Evolutionary conservation across 805 yeast species (phyloP).

Genomic region (Yarrowia bubula): DNA sequence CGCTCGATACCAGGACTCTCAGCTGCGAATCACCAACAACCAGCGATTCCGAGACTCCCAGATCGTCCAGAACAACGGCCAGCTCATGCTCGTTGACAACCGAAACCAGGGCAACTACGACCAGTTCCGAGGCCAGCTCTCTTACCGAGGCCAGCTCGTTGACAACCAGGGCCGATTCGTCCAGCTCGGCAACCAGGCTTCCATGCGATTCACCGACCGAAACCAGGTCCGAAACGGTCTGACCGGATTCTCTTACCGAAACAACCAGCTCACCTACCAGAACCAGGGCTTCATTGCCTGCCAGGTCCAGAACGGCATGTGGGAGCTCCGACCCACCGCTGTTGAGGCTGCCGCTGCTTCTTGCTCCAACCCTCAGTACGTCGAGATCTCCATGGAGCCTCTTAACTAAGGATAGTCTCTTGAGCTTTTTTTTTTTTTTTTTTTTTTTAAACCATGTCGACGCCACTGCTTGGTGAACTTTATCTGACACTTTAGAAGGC

Average conservation of each 20-base stretch:
- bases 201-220: conserved; percentile 21
- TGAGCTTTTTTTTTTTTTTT: conserved; percentile 2
- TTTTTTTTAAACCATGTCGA: too few relatives aligned
- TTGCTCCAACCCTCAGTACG: conserved; percentile 18
- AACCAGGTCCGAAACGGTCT: conserved; percentile 25
- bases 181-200: conserved; percentile 24
- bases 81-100: conserved; percentile 6
- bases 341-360: conserved; percentile 19
- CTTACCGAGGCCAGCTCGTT: conserved; percentile 24
- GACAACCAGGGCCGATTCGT: conserved; percentile 20
- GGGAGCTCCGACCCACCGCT: conserved; percentile 20
- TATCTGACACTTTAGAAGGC: too few relatives aligned
- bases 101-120: not conserved
- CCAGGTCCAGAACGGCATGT: conserved; percentile 20
- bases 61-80: conserved; percentile 8
- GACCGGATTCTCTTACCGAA: conserved; percentile 9
- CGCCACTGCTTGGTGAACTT: too few relatives aligned
- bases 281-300: conserved; percentile 25
- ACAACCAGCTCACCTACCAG: conserved; percentile 12
- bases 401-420: conserved; percentile 10
- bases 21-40: conserved; percentile 8
- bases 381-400: conserved; percentile 23
- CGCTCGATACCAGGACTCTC: conserved; percentile 18
- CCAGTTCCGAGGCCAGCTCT: conserved; percentile 22
- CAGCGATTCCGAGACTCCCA: conserved; percentile 8